Base-by-base conservation (phyloP, 2,329 filamentous ascomycete genomes). In the Apiospora aurea region DNA sequence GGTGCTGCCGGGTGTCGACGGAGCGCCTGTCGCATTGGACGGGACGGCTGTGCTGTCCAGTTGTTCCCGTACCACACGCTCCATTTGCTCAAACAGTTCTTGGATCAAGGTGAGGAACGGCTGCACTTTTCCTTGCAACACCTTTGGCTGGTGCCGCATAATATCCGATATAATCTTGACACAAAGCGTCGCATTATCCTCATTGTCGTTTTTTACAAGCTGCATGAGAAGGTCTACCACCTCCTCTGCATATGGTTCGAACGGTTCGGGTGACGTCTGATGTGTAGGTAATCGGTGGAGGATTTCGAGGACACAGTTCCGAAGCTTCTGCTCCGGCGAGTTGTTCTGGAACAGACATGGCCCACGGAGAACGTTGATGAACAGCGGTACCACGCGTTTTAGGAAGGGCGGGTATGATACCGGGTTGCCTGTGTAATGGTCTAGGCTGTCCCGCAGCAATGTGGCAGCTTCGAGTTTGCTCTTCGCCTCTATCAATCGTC, bases 161-260 rank as follows among this genome's bases (percentile, higher is more conserved):
- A 98, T 92, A 80, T 99, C 96, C 86, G 97, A 98, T 69, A 97
- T 94, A 18, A 96, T 97, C 86, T 99, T 99, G 84, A 99, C 94
- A 81, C 96, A 98, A 74, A 99, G 85, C n/a, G 97, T 94, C 2
- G 96, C 96, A 87, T 99, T 99, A 75, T 99, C 96, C 83, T 99
- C 96, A 78, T 99, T 99, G 82, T 99, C 96, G 57, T 91, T 92
- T 76, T 92, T 91, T 73, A 98, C 95, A 72, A 99, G 85, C 71
- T 90, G 89, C 91, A 98, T 96, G 74, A 98, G 88, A 75, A 97
- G 88, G 79, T 98, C 95, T 73, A 98, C 94, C 73, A 97, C 92
- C 80, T 97, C 94, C 75, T 91, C 89, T 51, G 96, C 95, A 82
- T 96, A 97, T 0, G 92, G 93, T 81, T 98, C 95, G 83, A 98